phyloP scores from a whole-genome alignment of 2,329 filamentous ascomycete genomes.

The Alternaria novae-zelandiae region DNA sequence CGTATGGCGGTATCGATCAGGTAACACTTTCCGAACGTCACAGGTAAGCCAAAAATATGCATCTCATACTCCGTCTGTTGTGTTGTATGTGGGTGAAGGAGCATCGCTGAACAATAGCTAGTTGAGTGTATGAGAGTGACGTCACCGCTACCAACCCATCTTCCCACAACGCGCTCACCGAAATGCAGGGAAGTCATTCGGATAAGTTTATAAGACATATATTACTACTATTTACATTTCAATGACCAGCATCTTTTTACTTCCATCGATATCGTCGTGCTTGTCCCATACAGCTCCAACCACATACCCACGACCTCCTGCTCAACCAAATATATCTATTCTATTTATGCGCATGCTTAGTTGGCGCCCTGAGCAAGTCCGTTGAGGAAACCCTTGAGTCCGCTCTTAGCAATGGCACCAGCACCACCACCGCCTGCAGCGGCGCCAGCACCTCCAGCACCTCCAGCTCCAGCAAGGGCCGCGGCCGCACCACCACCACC shows the following conservation, averaged over 20 bases:
- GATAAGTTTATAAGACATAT: not conserved
- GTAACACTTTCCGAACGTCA: not conserved
- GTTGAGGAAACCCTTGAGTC: not conserved
- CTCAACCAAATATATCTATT: not conserved
- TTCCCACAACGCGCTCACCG: not conserved
- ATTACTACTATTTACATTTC: constrained; percentile 1
- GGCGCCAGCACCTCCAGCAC: not conserved
- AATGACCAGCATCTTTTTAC: not conserved
- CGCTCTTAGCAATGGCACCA: not conserved
- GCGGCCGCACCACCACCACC: not conserved
- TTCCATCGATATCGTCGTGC: not conserved
- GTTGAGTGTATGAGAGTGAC: not conserved
- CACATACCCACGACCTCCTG: not conserved
- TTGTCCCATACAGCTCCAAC: not conserved
- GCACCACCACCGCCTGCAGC: not conserved
- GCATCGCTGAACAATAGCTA: not conserved
- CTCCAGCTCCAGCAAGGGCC: not conserved
- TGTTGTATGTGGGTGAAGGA: not conserved
- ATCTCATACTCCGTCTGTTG: not conserved
- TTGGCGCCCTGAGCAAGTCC: not conserved
- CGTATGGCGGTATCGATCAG: not conserved
- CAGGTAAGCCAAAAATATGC: not conserved
- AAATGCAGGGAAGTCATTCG: not conserved
- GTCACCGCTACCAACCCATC: not conserved
- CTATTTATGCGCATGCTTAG: not conserved